phyloP scores from a whole-genome alignment of 768 basidiomycete genomes.

The Pleurotus ostreatus region DNA sequence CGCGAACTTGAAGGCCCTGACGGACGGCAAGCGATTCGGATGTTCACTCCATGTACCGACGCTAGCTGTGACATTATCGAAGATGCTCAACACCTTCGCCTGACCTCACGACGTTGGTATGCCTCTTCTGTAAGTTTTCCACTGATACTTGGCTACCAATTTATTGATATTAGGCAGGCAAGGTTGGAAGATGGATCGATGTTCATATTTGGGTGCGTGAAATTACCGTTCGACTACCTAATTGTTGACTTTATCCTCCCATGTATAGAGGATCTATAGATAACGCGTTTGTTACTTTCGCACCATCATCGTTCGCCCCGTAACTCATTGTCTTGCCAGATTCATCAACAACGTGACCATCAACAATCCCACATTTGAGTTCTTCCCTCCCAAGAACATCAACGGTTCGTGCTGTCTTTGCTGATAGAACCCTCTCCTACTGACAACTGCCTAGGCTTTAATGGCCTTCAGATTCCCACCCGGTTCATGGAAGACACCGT shows the following conservation, averaged over 20 bases:
- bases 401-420: slow-evolving; percentile 25
- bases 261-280: slow-evolving; percentile 7
- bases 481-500: slow-evolving; percentile 12
- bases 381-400: slow-evolving; percentile 35
- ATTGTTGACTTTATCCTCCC: too few relatives aligned
- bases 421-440: neutral
- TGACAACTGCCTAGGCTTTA: slow-evolving; percentile 12
- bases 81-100: slow-evolving; percentile 25
- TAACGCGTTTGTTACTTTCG: slow-evolving; percentile 10
- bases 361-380: slow-evolving; percentile 54
- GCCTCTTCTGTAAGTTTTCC: slow-evolving; percentile 27
- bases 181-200: slow-evolving; percentile 18
- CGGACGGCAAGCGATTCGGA: slow-evolving; percentile 31
- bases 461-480: slow-evolving; percentile 17
- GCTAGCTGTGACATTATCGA: slow-evolving; percentile 31
- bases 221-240: too few relatives aligned
- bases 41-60: slow-evolving; percentile 35
- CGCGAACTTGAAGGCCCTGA: slow-evolving; percentile 12
- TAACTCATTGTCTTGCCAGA: slow-evolving; percentile 21
- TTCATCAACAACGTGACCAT: slow-evolving; percentile 65
- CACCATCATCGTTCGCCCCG: too few relatives aligned
- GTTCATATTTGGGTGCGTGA: neutral
- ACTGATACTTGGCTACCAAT: slow-evolving; percentile 22
- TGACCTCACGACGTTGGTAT: slow-evolving; percentile 38
- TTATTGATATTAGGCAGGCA: slow-evolving; percentile 14